Percentiles rank a stretch among this genome's conserved stretches.
Conservation (phyloP, 768 basidiomycete genomes). For the Boletales sp. region DNA sequence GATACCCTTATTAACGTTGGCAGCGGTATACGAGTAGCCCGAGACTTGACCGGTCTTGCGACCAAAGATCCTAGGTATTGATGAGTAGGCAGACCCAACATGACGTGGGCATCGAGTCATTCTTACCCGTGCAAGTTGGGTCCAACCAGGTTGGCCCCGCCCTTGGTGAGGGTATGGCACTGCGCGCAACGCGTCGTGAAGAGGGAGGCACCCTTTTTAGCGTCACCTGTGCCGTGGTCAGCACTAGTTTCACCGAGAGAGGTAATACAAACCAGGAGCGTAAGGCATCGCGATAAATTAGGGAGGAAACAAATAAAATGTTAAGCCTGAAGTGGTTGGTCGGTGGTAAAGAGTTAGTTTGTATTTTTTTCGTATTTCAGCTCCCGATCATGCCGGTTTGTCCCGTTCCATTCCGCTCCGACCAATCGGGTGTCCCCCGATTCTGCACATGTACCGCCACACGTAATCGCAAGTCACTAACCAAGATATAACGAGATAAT, state of each 20-base stretch:
- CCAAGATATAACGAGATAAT: too few relatives aligned
- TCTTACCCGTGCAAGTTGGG: conserved; percentile 92
- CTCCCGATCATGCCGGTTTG: conserved; percentile 30
- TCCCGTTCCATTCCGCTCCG: conserved; percentile 12
- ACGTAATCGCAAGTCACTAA: too few relatives aligned
- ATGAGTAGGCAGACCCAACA: not conserved
- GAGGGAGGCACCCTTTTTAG: conserved; percentile 84
- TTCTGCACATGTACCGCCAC: too few relatives aligned
- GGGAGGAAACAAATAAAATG: not conserved
- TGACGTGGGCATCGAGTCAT: not conserved
- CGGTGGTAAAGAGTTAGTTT: not conserved
- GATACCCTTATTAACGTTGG: conserved; percentile 94
- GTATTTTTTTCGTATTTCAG: conserved; percentile 12
- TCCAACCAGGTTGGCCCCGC: conserved; percentile 85
- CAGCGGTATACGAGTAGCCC: conserved; percentile 88
- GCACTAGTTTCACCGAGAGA: not conserved
- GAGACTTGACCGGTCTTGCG: conserved; percentile 84
- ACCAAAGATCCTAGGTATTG: conserved; percentile 62
- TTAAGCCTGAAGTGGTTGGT: conserved; percentile 9
- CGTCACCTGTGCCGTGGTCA: conserved; percentile 58
- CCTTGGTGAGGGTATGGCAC: conserved; percentile 83
- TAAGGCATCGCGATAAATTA: conserved; percentile 36
- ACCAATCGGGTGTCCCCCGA: conserved; percentile 20
- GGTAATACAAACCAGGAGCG: conserved; percentile 35
- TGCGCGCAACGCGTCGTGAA: conserved; percentile 97